These are phyloP conservation scores for Boletus rubroflammeus DNA, from an alignment of 768 basidiomycete species.

Conservation along the genomic window DNA sequence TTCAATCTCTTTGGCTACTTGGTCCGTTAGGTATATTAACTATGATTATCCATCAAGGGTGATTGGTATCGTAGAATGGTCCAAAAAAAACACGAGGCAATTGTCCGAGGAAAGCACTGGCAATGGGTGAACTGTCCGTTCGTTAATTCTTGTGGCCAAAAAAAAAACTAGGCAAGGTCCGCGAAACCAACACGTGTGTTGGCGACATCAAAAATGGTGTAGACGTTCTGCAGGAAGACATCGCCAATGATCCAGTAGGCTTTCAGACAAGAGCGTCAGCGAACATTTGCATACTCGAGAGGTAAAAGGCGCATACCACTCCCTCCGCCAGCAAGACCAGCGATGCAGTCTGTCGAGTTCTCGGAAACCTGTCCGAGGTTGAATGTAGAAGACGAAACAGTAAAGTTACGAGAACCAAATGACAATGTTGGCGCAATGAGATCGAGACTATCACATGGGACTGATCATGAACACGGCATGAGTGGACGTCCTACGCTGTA, in stretches of 20 bases:
- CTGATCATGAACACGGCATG: slow-evolving; percentile 8
- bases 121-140: background rate
- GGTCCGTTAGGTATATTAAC: background rate
- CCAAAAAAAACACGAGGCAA: background rate
- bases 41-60: background rate
- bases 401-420: slow-evolving; percentile 38
- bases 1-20: background rate
- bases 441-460: slow-evolving; percentile 32
- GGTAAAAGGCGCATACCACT: slow-evolving; percentile 7
- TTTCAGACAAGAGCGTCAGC: slow-evolving; percentile 8
- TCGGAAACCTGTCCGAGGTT: slow-evolving; percentile 39
- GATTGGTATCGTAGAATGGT: background rate
- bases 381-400: slow-evolving; percentile 35
- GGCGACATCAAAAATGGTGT: slow-evolving; percentile 30
- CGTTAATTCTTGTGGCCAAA: background rate
- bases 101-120: background rate
- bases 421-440: slow-evolving; percentile 32
- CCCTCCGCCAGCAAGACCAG: slow-evolving; percentile 34
- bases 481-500: background rate
- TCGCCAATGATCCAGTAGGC: slow-evolving; percentile 35
- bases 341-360: slow-evolving; percentile 36
- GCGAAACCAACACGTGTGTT: slow-evolving; percentile 42
- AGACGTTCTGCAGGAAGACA: slow-evolving; percentile 34
- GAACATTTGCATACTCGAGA: background rate
- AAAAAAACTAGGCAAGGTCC: slow-evolving; percentile 21